These are phyloP conservation scores for Phytophthora idaei DNA, from an alignment of 352 stramenopile species.

Conservation along the genomic window DNA sequence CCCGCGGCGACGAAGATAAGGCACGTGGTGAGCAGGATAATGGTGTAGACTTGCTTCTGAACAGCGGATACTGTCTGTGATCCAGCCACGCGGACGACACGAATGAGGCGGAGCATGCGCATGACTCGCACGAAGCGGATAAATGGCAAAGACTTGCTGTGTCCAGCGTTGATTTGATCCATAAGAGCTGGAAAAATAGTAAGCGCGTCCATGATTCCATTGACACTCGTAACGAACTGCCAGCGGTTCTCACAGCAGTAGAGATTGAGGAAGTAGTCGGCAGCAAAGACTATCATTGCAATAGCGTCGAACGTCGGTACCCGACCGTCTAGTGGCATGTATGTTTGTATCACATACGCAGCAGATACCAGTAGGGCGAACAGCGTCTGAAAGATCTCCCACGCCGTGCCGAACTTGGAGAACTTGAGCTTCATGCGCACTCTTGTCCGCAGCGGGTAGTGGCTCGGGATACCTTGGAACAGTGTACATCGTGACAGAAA, in stretches of 20 bases:
- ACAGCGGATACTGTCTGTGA: slow-evolving; percentile 59
- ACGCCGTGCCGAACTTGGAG: slow-evolving; percentile 48
- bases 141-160: slow-evolving; percentile 50
- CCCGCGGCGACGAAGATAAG: slow-evolving; percentile 71
- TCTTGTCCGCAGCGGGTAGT: slow-evolving; percentile 53
- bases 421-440: slow-evolving; percentile 71
- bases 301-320: slow-evolving; percentile 42
- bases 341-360: slow-evolving; percentile 62
- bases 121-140: slow-evolving; percentile 69
- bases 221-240: slow-evolving; percentile 55
- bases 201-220: slow-evolving; percentile 61
- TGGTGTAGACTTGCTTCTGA: slow-evolving; percentile 69
- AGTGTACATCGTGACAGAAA: slow-evolving; percentile 39
- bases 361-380: slow-evolving; percentile 58
- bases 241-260: slow-evolving; percentile 69
- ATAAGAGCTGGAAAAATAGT: slow-evolving; percentile 62
- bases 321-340: slow-evolving; percentile 28
- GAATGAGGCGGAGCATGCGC: slow-evolving; percentile 57
- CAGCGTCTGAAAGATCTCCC: slow-evolving; percentile 66
- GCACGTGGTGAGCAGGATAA: slow-evolving; percentile 66
- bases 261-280: slow-evolving; percentile 66
- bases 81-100: slow-evolving; percentile 52
- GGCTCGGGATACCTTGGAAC: slow-evolving; percentile 58
- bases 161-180: slow-evolving; percentile 32
- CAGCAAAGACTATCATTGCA: slow-evolving; percentile 51